A percentile compares a stretch with the other conserved stretches of the same genome.
Evolutionary conservation across 768 basidiomycete genomes (phyloP).

Genomic region (Pleurotus platypus): DNA sequence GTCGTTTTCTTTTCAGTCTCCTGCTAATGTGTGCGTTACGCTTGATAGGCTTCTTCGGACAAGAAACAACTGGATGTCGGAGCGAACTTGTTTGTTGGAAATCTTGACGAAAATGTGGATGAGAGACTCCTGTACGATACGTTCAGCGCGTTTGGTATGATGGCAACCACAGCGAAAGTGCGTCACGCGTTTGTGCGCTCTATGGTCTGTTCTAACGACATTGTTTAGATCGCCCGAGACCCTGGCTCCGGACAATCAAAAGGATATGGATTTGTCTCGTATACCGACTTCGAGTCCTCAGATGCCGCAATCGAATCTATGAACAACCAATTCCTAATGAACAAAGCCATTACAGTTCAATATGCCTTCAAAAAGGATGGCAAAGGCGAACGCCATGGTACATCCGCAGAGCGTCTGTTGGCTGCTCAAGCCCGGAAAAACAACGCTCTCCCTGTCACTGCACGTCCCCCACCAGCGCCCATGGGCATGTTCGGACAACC

Average conservation of each 20-base stretch:
- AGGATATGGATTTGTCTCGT: conserved; percentile 96
- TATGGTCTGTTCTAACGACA: conserved; percentile 1
- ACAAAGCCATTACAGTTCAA: conserved; percentile 95
- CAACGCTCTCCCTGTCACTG: conserved; percentile 78
- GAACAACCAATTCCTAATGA: conserved; percentile 97
- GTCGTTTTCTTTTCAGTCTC: not conserved
- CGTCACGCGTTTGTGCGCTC: conserved; percentile 17
- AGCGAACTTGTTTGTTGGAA: conserved; percentile 95
- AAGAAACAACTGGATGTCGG: conserved; percentile 98
- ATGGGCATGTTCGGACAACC: conserved; percentile 50
- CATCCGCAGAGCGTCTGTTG: conserved; percentile 92
- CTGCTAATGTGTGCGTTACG: conserved; percentile 9
- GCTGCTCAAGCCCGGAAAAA: conserved; percentile 96
- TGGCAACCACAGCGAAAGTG: conserved; percentile 89
- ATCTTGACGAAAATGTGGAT: conserved; percentile 92
- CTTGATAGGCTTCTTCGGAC: conserved; percentile 85
- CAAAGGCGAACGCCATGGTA: conserved; percentile 96
- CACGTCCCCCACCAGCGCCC: conserved; percentile 65
- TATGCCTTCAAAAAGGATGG: conserved; percentile 99
- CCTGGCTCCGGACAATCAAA: conserved; percentile 81
- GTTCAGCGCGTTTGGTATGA: conserved; percentile 91
- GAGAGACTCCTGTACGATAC: conserved; percentile 92
- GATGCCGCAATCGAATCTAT: conserved; percentile 96
- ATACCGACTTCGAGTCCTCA: conserved; percentile 95
- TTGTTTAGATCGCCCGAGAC: conserved; percentile 87